Evolutionary conservation across 2,329 filamentous ascomycete genomes (phyloP), one percentile per base, ranked within the genome.

Genomic region (Aspergillus sp.): DNA sequence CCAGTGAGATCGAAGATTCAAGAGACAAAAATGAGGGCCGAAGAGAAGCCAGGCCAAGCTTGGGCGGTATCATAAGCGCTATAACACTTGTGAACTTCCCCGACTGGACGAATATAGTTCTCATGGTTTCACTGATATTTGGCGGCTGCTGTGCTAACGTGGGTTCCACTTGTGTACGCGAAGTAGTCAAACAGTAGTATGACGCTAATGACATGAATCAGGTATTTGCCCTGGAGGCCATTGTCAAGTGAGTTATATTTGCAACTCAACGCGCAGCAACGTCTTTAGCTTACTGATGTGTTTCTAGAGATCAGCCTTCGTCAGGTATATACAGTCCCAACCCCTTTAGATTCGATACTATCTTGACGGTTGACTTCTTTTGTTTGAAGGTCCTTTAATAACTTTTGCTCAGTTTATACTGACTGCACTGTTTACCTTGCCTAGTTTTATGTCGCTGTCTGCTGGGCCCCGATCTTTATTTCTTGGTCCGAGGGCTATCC

Each of bases 141-240:
- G 95, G 95, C 54, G 95, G 95, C 31, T 96, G 92, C 73, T 96
- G 93, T 78, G 92, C 91, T 39, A 96, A 96, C 83, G 93, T 93
- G 80, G 77, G 87, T 78, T 42, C 36, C 36, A n/a, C 4, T 7
- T n/a, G 14, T 56, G 46, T 51, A 6, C 22, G 49, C 16, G 36
- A 60, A 47, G 14, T 59, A 3, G 16, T n/a, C 36, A 16, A 42
- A 51, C 59, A 57, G 63, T 52, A 65, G 67, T 70, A 65, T 24
- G 11, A 24, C 24, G 39, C 39, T 16, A 32, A 22, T 68, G 73
- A 65, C 36, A 26, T 31, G 47, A 32, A 11, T 26, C 14, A 96
- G 88, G 92, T 97, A n/a, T 98, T 96, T 78, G 92, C 94, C 46
- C 83, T 99, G 58, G 95, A 99, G 77, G 90, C 91, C 51, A 96